A percentile compares a stretch with the other conserved stretches of the same genome.
These are phyloP conservation scores for Teratosphaeria pseudoeucalypti DNA, from an alignment of 2,329 filamentous ascomycete genomes.

Conservation along the genomic window DNA sequence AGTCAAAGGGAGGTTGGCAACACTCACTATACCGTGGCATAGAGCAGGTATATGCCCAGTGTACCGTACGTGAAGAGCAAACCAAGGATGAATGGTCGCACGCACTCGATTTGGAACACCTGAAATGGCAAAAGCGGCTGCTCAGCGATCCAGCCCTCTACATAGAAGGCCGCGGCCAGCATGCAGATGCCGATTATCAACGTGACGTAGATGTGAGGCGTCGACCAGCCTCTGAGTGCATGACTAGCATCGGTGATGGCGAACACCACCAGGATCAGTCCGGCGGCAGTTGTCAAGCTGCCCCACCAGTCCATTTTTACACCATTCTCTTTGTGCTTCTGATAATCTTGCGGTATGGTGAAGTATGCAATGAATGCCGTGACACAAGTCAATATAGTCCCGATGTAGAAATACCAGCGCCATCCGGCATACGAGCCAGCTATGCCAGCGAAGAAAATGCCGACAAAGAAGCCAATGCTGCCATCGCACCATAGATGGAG, in stretches of 20 bases:
- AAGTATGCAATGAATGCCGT: slow-evolving; percentile 37
- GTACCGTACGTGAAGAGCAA: slow-evolving; percentile 60
- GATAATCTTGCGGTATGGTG: slow-evolving; percentile 41
- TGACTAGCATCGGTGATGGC: slow-evolving; percentile 64
- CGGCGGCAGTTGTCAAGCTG: slow-evolving; percentile 49
- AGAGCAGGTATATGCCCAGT: slow-evolving; percentile 59
- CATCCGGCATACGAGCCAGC: slow-evolving; percentile 45
- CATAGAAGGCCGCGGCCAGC: slow-evolving; percentile 52
- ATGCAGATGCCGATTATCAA: slow-evolving; percentile 53
- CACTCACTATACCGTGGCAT: slow-evolving; percentile 56
- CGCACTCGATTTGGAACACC: slow-evolving; percentile 58
- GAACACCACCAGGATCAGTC: slow-evolving; percentile 60
- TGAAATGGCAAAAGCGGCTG: slow-evolving; percentile 60
- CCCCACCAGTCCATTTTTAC: slow-evolving; percentile 63
- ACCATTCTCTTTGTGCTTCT: slow-evolving; percentile 25
- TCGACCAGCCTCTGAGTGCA: slow-evolving; percentile 59
- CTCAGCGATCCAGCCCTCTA: slow-evolving; percentile 60
- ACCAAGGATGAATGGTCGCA: slow-evolving; percentile 51
- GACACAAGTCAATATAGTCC: slow-evolving; percentile 41
- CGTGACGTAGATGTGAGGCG: slow-evolving; percentile 58
- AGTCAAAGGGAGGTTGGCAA: background rate
- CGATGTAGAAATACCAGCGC: slow-evolving; percentile 56
- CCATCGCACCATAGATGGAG: slow-evolving; percentile 40
- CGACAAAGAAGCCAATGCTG: slow-evolving; percentile 47
- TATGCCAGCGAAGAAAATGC: slow-evolving; percentile 56